A percentile compares a stretch with the other conserved stretches of the same genome.
These are phyloP conservation scores for Alternaria viburni DNA, from an alignment of 2,329 filamentous ascomycete genomes.

Conservation along the genomic window DNA sequence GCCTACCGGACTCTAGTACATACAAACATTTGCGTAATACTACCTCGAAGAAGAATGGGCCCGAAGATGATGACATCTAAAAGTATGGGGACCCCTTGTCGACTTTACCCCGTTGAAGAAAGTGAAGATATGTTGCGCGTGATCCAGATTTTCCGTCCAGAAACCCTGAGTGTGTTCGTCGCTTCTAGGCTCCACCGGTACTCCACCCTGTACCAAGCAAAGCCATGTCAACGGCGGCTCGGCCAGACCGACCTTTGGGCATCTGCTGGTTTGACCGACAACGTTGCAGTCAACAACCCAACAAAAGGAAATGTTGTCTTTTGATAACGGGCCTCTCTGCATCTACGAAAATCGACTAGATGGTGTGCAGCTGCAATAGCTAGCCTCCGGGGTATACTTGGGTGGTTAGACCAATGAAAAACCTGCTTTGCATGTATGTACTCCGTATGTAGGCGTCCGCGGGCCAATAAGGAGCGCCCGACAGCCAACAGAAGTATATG, in stretches of 20 bases:
- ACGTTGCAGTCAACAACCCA: slow-evolving; percentile 8
- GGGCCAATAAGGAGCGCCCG: slow-evolving; percentile 25
- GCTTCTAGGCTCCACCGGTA: slow-evolving; percentile 18
- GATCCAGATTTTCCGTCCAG: slow-evolving; percentile 2
- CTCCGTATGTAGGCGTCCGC: slow-evolving; percentile 2
- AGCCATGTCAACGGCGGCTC: not conserved
- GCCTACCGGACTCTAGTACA: slow-evolving; percentile 15
- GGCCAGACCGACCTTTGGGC: slow-evolving; percentile 13
- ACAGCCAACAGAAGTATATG: not conserved
- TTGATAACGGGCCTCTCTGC: slow-evolving; percentile 5
- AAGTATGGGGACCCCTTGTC: not conserved
- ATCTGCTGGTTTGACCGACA: slow-evolving; percentile 9
- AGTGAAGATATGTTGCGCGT: slow-evolving; percentile 3
- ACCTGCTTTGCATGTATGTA: slow-evolving; percentile 7
- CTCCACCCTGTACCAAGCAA: slow-evolving; percentile 15
- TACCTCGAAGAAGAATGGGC: not conserved
- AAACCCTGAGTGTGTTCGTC: slow-evolving; percentile 25
- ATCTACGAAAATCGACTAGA: not conserved
- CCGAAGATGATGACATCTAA: not conserved
- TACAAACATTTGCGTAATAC: slow-evolving; percentile 1
- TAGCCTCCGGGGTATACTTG: not conserved
- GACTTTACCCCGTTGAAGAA: not conserved
- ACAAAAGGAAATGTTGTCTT: slow-evolving; percentile 6
- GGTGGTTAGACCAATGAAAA: not conserved
- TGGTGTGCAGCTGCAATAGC: slow-evolving; percentile 1